Conservation (phyloP, 352 stramenopile genomes). For the Aphanomyces invadans region DNA sequence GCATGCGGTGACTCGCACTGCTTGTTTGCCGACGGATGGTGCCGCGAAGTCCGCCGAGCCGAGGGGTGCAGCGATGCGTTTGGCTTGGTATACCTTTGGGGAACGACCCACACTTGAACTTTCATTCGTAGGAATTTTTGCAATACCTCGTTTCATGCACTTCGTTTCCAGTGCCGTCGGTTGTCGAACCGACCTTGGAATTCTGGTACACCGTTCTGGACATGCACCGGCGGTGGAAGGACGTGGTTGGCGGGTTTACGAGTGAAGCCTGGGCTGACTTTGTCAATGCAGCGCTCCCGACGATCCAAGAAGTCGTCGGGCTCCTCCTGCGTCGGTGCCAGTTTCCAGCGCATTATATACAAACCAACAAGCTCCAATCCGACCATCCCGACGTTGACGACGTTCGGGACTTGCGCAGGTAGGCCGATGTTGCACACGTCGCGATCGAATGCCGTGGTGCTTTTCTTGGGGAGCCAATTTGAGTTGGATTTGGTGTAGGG, state of each 20-base stretch:
- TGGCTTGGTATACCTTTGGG: neutral
- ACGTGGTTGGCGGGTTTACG: slow-evolving; percentile 26
- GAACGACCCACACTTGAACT: neutral
- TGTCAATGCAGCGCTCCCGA: slow-evolving; percentile 34
- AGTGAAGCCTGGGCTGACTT: slow-evolving; percentile 32
- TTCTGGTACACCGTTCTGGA: slow-evolving; percentile 87
- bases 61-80: neutral
- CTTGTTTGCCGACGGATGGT: slow-evolving; percentile 17
- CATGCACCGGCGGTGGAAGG: slow-evolving; percentile 34
- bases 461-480: no score
- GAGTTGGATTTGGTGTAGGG: slow-evolving; percentile 41
- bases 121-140: slow-evolving; percentile 23
- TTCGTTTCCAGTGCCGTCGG: slow-evolving; percentile 40
- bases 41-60: neutral
- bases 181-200: slow-evolving; percentile 66
- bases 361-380: slow-evolving; percentile 39
- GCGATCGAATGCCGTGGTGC: no score
- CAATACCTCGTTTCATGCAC: slow-evolving; percentile 59
- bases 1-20: slow-evolving; percentile 18
- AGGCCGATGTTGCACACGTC: no score
- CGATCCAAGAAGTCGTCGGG: slow-evolving; percentile 52
- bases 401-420: slow-evolving; percentile 49
- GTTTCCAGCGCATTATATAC: slow-evolving; percentile 53
- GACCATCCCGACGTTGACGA: slow-evolving; percentile 56
- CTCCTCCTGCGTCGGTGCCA: slow-evolving; percentile 55